Evolutionary conservation across 345 rosid species (phyloP).

Genomic region (Acer negundo): DNA sequence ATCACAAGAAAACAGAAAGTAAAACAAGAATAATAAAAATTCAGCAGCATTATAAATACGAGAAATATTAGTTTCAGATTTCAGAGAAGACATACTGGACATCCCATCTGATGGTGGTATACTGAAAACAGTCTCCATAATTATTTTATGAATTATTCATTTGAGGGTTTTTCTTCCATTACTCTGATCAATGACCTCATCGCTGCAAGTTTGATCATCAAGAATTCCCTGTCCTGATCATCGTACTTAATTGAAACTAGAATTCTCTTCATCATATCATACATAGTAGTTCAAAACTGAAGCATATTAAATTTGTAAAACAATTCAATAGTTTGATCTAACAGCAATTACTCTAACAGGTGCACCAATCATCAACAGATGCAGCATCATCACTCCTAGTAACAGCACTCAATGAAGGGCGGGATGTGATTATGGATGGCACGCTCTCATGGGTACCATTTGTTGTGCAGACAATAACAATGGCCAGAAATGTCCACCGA

Average conservation of each 20-base stretch:
- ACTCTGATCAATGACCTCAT: not conserved
- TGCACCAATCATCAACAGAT: slow-evolving; percentile 93
- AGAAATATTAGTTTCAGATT: slow-evolving; percentile 2
- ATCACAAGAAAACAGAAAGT: not conserved
- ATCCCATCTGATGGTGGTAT: not conserved
- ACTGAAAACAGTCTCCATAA: not conserved
- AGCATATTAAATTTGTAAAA: slow-evolving; percentile 6
- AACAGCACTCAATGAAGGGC: slow-evolving; percentile 88
- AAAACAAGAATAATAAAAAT: not conserved
- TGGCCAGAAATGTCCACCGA: slow-evolving; percentile 87
- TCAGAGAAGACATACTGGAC: slow-evolving; percentile 6
- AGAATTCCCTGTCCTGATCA: not conserved
- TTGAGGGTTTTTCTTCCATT: not conserved
- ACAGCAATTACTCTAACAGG: slow-evolving; percentile 43
- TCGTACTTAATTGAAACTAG: not conserved
- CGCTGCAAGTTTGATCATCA: not conserved
- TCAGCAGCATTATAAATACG: not conserved
- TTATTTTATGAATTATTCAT: not conserved
- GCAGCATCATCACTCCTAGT: slow-evolving; percentile 93
- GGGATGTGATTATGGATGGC: slow-evolving; percentile 96
- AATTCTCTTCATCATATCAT: not conserved
- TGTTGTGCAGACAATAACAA: slow-evolving; percentile 82
- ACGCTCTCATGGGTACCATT: slow-evolving; percentile 93
- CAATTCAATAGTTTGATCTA: not conserved
- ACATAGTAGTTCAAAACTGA: not conserved